Evolutionary conservation across 1,139 yeast species (phyloP).

Genomic region (Blastobotrys petasosporus): DNA sequence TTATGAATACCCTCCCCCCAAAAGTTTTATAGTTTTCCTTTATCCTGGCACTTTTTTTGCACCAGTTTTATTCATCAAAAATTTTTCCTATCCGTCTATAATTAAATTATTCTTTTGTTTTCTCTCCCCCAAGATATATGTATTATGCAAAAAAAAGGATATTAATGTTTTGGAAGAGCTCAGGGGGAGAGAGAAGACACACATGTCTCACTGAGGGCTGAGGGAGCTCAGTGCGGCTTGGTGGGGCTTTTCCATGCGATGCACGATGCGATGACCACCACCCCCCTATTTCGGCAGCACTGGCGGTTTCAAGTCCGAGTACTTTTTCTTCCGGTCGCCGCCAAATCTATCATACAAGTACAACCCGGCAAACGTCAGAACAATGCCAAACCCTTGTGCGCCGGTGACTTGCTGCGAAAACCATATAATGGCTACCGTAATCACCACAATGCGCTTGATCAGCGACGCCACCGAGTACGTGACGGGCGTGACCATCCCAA

Average conservation of each 20-base stretch:
- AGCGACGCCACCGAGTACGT: conserved; percentile 89
- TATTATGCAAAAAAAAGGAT: too few species aligned
- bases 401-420: conserved; percentile 50
- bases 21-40: background rate
- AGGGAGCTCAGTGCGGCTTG: too few species aligned
- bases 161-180: too few species aligned
- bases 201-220: too few species aligned
- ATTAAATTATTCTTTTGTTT: too few species aligned
- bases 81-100: too few species aligned
- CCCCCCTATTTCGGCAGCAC: conserved; percentile 22
- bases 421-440: conserved; percentile 71
- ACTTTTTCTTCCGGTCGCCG: conserved; percentile 28
- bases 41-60: too few species aligned
- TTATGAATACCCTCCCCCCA: too few species aligned
- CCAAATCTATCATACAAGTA: conserved; percentile 77
- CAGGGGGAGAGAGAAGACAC: too few species aligned
- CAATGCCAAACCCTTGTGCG: conserved; percentile 63
- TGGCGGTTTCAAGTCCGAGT: conserved; percentile 3
- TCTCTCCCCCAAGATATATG: too few species aligned
- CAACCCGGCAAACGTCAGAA: conserved; percentile 56
- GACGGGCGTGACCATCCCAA: conserved; percentile 81
- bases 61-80: background rate
- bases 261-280: too few species aligned
- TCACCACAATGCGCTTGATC: conserved; percentile 79
- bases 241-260: too few species aligned